Conservation (phyloP, 2,329 filamentous ascomycete genomes). For the Fusarium hainanense region DNA sequence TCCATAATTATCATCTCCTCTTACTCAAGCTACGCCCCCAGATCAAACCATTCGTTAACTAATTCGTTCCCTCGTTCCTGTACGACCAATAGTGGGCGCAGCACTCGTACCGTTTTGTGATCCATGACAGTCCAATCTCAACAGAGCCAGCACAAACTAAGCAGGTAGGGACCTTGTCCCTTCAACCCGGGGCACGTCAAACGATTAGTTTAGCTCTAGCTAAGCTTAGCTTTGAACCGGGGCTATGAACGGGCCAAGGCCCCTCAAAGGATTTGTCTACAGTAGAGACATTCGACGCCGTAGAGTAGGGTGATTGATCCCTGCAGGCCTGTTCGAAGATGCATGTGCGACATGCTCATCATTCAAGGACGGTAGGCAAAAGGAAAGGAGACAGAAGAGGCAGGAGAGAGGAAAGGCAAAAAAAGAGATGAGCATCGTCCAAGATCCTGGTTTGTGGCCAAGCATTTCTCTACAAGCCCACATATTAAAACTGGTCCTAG, state of each 20-base stretch:
- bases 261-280: neutral
- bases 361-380: neutral
- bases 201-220: slow-evolving; percentile 11
- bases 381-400: neutral
- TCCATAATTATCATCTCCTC: neutral
- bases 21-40: slow-evolving; percentile 4
- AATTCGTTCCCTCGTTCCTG: neutral
- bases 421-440: slow-evolving; percentile 9
- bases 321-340: neutral
- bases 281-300: neutral
- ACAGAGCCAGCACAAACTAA: neutral
- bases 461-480: neutral
- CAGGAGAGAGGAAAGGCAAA: neutral
- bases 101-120: slow-evolving; percentile 1
- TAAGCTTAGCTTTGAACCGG: neutral
- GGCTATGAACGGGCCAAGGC: slow-evolving; percentile 1
- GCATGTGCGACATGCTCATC: neutral
- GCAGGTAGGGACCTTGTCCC: neutral
- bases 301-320: too few relatives aligned
- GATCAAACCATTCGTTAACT: neutral
- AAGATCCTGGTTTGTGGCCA: neutral
- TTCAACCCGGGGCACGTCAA: slow-evolving; percentile 8
- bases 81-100: neutral
- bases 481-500: slow-evolving; percentile 7
- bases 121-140: neutral